These are phyloP conservation scores for Aspergillus olivimuriae DNA, from an alignment of 495 filamentous ascomycete genomes.

Conservation along the genomic window DNA sequence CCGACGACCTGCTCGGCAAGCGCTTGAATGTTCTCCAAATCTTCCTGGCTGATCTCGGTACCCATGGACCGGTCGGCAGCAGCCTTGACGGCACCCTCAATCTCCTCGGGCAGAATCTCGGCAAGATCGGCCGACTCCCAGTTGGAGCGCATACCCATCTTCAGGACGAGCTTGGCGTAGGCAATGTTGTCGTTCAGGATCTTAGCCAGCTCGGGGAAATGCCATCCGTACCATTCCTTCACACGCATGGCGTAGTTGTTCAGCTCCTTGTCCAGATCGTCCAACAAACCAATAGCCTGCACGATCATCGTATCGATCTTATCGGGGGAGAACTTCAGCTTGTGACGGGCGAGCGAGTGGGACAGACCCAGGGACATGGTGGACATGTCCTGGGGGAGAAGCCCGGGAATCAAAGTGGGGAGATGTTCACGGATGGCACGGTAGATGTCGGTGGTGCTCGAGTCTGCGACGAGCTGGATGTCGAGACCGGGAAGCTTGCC, in stretches of 20 bases:
- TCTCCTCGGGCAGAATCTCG: slow-evolving; percentile 93
- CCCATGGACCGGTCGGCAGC: slow-evolving; percentile 97
- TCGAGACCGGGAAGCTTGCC: slow-evolving; percentile 83
- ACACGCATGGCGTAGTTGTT: slow-evolving; percentile 99
- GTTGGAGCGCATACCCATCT: slow-evolving; percentile 80
- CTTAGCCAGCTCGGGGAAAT: slow-evolving; percentile 95
- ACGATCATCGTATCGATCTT: slow-evolving; percentile 99
- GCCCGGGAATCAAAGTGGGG: slow-evolving; percentile 82
- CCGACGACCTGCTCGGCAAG: slow-evolving; percentile 90
- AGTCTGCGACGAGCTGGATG: slow-evolving; percentile 81
- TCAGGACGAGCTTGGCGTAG: slow-evolving; percentile 78
- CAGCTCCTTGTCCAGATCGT: slow-evolving; percentile 97
- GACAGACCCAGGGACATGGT: slow-evolving; percentile 94
- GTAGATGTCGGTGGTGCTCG: slow-evolving; percentile 78
- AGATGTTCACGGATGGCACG: slow-evolving; percentile 89
- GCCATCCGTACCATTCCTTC: slow-evolving; percentile 99
- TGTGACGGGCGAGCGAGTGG: slow-evolving; percentile 95
- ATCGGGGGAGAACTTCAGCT: slow-evolving; percentile 96
- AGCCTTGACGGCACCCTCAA: slow-evolving; percentile 84
- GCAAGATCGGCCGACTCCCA: slow-evolving; percentile 70
- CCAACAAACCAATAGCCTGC: slow-evolving; percentile 86
- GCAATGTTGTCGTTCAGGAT: slow-evolving; percentile 98
- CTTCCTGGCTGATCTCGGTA: slow-evolving; percentile 85
- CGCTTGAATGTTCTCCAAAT: slow-evolving; percentile 82
- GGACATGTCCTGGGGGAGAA: slow-evolving; percentile 75